Conservation (phyloP, 805 yeast genomes). For the Metahyphopichia silvanorum region DNA sequence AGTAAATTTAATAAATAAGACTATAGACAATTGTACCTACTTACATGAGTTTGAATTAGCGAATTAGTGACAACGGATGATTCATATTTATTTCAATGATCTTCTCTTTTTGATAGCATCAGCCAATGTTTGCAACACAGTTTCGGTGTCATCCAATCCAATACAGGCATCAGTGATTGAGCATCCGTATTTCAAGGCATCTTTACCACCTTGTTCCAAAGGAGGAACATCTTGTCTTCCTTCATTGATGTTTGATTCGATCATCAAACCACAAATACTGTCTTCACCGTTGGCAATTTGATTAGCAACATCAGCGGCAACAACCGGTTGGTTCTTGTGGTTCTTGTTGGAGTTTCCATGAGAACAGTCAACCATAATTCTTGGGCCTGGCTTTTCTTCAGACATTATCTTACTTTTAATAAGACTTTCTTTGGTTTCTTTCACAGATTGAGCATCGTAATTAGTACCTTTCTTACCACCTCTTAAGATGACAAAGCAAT, state of each 20-base stretch:
- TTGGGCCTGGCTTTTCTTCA: constrained; percentile 45
- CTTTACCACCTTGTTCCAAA: constrained; percentile 62
- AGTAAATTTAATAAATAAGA: no score
- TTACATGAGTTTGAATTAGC: no score
- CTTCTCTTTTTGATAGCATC: constrained; percentile 81
- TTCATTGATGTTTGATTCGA: constrained; percentile 86
- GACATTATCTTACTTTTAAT: constrained; percentile 46
- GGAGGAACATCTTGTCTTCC: constrained; percentile 93
- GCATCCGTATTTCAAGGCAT: constrained; percentile 78
- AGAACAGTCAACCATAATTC: constrained; percentile 95
- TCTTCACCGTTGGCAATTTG: constrained; percentile 76
- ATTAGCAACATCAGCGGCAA: constrained; percentile 70
- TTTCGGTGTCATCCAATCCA: constrained; percentile 80
- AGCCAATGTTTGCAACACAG: constrained; percentile 67
- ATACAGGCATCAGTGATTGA: constrained; percentile 98
- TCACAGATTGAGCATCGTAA: constrained; percentile 73
- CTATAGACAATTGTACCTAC: no score
- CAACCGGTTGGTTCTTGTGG: constrained; percentile 90
- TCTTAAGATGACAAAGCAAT: constrained; percentile 86
- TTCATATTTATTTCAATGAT: no score
- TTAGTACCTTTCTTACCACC: constrained; percentile 96
- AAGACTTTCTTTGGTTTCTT: constrained; percentile 60
- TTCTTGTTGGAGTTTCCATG: constrained; percentile 94
- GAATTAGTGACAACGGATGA: no score
- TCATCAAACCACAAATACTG: constrained; percentile 90